Evolutionary conservation across 2,329 filamentous ascomycete species (phyloP).

Genomic region (Fusarium chuoi): DNA sequence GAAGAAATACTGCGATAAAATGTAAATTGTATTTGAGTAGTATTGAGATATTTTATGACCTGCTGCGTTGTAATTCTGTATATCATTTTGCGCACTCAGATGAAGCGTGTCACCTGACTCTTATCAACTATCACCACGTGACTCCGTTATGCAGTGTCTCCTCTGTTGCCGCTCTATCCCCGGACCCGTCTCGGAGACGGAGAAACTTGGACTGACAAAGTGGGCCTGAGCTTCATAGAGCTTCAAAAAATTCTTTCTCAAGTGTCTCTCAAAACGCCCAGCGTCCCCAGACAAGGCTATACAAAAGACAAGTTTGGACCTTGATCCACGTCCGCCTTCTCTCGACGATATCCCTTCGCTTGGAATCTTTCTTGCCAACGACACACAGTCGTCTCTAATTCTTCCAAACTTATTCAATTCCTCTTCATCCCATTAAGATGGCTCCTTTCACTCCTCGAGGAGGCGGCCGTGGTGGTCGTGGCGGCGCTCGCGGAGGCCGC

Average conservation of each 20-base stretch:
- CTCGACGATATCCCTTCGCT: slow-evolving; percentile 33
- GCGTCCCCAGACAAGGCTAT: slow-evolving; percentile 45
- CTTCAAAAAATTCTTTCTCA: slow-evolving; percentile 54
- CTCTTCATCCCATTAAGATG: slow-evolving; percentile 44
- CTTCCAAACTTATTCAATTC: slow-evolving; percentile 41
- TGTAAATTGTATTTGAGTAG: not conserved
- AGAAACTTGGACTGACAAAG: slow-evolving; percentile 38
- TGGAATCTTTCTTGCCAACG: slow-evolving; percentile 30
- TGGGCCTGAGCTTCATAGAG: slow-evolving; percentile 45
- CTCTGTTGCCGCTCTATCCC: slow-evolving; percentile 14
- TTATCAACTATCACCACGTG: slow-evolving; percentile 36
- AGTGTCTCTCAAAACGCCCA: slow-evolving; percentile 41
- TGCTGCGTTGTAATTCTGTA: not conserved
- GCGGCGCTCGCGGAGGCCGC: slow-evolving; percentile 51
- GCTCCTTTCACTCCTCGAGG: slow-evolving; percentile 48
- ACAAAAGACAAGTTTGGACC: slow-evolving; percentile 46
- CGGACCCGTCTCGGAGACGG: slow-evolving; percentile 36
- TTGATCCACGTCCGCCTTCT: slow-evolving; percentile 44
- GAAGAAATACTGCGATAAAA: not conserved
- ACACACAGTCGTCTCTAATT: slow-evolving; percentile 30
- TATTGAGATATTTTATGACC: not conserved
- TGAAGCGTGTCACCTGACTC: slow-evolving; percentile 40
- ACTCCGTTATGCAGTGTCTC: not conserved
- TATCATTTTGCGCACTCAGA: not conserved
- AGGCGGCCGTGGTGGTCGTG: slow-evolving; percentile 47